phyloP scores from a whole-genome alignment of 768 basidiomycete genomes.

The Melanogaster broomeanus region DNA sequence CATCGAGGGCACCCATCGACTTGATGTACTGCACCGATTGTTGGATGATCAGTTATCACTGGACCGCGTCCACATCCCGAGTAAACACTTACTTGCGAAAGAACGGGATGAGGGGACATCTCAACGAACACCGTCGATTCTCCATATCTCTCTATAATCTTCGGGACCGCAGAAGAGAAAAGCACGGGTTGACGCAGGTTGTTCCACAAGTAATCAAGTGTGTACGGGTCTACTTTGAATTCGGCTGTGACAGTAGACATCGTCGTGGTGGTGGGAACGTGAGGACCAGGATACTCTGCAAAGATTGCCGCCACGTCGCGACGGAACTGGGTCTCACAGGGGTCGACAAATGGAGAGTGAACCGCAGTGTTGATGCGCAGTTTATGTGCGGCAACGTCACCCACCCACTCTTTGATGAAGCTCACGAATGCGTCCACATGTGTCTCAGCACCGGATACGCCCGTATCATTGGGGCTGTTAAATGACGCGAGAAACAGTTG shows the following conservation, averaged over 20 bases:
- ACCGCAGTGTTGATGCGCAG: slow-evolving; percentile 39
- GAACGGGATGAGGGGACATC: slow-evolving; percentile 41
- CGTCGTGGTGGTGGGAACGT: slow-evolving; percentile 27
- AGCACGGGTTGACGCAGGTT: slow-evolving; percentile 38
- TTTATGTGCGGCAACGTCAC: slow-evolving; percentile 37
- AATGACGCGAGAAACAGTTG: slow-evolving; percentile 42
- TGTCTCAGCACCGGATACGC: slow-evolving; percentile 38
- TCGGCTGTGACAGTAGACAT: slow-evolving; percentile 41
- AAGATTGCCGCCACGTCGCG: slow-evolving; percentile 34
- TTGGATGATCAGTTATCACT: too few species aligned
- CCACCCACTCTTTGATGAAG: neutral
- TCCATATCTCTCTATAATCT: slow-evolving; percentile 9
- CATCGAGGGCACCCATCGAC: slow-evolving; percentile 14
- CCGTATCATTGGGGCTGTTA: slow-evolving; percentile 40
- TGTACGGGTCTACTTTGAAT: slow-evolving; percentile 20
- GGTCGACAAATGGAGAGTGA: slow-evolving; percentile 41
- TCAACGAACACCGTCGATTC: slow-evolving; percentile 34
- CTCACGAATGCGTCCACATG: neutral
- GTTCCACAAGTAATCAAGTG: slow-evolving; percentile 43
- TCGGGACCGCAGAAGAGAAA: too few species aligned
- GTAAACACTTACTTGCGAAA: slow-evolving; percentile 12
- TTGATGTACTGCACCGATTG: slow-evolving; percentile 31
- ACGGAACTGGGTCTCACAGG: slow-evolving; percentile 32
- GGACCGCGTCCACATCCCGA: too few species aligned
- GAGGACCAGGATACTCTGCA: slow-evolving; percentile 23